phyloP scores from a whole-genome alignment of 2,329 filamentous ascomycete genomes.

The Nigrospora oryzae region DNA sequence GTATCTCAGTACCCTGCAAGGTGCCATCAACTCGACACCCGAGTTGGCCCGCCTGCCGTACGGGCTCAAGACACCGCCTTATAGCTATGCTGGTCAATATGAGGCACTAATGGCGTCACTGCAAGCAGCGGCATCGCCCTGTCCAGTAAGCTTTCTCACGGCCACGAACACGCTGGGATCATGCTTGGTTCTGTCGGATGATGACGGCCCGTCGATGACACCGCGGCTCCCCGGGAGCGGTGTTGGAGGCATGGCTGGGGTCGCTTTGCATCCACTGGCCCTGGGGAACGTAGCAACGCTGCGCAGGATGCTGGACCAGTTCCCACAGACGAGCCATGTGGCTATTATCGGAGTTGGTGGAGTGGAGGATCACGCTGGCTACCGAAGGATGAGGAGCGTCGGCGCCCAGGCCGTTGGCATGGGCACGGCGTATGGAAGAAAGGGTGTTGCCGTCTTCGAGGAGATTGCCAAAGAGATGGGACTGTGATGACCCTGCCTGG shows the following conservation, averaged over 20 bases:
- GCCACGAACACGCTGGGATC: constrained; percentile 68
- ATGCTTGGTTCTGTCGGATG: constrained; percentile 45
- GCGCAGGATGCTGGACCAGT: constrained; percentile 46
- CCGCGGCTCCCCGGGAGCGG: constrained; percentile 46
- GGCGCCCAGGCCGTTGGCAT: constrained; percentile 61
- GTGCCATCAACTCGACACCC: not conserved
- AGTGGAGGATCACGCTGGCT: constrained; percentile 56
- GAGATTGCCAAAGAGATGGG: constrained; percentile 32
- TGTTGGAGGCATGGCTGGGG: constrained; percentile 64
- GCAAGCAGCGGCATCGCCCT: constrained; percentile 12
- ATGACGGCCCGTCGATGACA: constrained; percentile 9
- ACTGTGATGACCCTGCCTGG: too few species aligned
- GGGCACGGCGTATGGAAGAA: constrained; percentile 59
- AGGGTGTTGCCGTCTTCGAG: constrained; percentile 54
- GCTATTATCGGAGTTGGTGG: constrained; percentile 65
- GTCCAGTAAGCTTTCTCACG: constrained; percentile 59
- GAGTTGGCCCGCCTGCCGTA: constrained; percentile 23
- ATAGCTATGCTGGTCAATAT: constrained; percentile 63
- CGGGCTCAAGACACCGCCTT: constrained; percentile 70
- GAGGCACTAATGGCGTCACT: constrained; percentile 45
- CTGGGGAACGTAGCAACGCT: constrained; percentile 69
- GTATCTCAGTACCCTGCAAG: constrained; percentile 45
- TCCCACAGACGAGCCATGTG: constrained; percentile 40
- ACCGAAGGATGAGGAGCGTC: constrained; percentile 54
- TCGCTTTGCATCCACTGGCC: constrained; percentile 63